Percentiles rank a stretch among this genome's conserved stretches.
Conservation (phyloP, 148 eudicot species). For the Rhododendron kiyosumense region DNA sequence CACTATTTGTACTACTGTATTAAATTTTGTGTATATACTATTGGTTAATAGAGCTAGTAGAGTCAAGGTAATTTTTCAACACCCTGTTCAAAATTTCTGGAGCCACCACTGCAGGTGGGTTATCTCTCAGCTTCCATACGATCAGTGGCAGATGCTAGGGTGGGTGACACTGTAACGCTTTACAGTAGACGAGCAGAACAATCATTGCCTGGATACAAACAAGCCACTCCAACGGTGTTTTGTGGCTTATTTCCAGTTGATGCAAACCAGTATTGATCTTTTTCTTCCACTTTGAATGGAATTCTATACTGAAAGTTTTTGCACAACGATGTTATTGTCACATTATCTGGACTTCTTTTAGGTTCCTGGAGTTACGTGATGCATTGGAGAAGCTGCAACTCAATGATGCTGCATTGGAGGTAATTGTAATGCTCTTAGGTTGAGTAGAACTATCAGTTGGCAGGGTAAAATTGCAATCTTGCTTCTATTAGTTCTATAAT, state of each 20-base stretch:
- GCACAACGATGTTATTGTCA: not conserved
- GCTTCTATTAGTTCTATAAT: not conserved
- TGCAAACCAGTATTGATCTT: constrained; percentile 74
- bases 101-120: constrained; percentile 54
- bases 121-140: constrained; percentile 93
- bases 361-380: constrained; percentile 92
- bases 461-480: constrained; percentile 1
- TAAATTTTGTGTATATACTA: not conserved
- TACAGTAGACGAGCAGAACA: constrained; percentile 62
- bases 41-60: not conserved
- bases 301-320: not conserved
- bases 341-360: constrained; percentile 23
- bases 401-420: constrained; percentile 95
- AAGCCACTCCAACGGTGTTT: constrained; percentile 96
- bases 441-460: not conserved
- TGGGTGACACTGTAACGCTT: constrained; percentile 93
- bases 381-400: constrained; percentile 97
- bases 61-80: not conserved
- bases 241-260: constrained; percentile 98
- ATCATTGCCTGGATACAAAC: constrained; percentile 88
- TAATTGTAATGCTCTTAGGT: constrained; percentile 13
- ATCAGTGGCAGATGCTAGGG: constrained; percentile 99
- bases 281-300: not conserved
- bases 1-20: not conserved
- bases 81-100: not conserved